Conservation (phyloP, 2,329 filamentous ascomycete genomes). For the Cadophora sp. region DNA sequence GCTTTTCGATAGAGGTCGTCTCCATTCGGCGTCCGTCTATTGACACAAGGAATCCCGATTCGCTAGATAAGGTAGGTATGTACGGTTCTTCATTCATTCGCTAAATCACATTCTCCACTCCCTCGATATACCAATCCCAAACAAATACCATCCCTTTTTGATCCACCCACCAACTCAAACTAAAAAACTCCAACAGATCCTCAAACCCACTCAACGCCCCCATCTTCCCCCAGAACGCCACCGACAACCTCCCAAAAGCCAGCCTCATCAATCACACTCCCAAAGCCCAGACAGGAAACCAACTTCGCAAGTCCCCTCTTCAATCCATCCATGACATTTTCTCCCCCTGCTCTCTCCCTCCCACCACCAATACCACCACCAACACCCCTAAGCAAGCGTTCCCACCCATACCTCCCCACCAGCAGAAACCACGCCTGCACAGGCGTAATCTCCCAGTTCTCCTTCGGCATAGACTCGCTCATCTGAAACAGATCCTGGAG, state of each 20-base stretch:
- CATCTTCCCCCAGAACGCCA: slow-evolving; percentile 25
- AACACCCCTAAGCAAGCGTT: slow-evolving; percentile 10
- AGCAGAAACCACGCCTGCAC: slow-evolving; percentile 44
- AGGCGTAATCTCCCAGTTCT: slow-evolving; percentile 42
- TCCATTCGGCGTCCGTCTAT: too few species aligned
- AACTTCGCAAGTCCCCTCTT: slow-evolving; percentile 35
- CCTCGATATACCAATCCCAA: too few species aligned
- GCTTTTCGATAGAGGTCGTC: too few species aligned
- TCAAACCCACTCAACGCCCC: slow-evolving; percentile 1
- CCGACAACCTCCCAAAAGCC: slow-evolving; percentile 39
- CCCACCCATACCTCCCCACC: slow-evolving; percentile 28
- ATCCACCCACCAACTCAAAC: too few species aligned
- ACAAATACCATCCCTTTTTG: too few species aligned
- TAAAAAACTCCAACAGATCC: neutral
- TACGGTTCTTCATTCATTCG: too few species aligned
- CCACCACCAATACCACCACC: neutral
- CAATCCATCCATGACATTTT: slow-evolving; percentile 25
- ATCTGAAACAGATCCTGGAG: slow-evolving; percentile 34
- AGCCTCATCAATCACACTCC: slow-evolving; percentile 39
- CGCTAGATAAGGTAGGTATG: too few species aligned
- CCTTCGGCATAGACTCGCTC: slow-evolving; percentile 33
- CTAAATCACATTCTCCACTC: too few species aligned
- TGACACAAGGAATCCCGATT: too few species aligned
- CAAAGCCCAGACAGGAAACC: slow-evolving; percentile 40
- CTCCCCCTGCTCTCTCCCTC: neutral